These are phyloP conservation scores for Quercus gilva DNA, from an alignment of 306 rosid species.

Conservation along the genomic window DNA sequence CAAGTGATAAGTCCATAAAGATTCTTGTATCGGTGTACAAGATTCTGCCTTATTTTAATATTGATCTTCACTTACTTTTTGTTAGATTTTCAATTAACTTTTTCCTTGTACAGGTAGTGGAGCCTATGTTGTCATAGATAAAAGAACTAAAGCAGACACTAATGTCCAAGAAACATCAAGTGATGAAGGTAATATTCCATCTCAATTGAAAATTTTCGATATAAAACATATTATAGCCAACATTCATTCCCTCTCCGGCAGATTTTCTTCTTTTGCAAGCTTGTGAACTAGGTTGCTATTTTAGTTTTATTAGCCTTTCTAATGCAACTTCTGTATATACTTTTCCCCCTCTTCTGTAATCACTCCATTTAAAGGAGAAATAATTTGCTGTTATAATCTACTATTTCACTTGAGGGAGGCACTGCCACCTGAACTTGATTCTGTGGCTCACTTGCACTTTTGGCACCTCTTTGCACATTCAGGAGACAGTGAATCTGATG, in stretches of 20 bases:
- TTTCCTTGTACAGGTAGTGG: slow-evolving; percentile 63
- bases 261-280: neutral
- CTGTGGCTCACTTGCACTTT: slow-evolving; percentile 32
- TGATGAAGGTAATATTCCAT: slow-evolving; percentile 64
- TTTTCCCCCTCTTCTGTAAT: neutral
- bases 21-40: neutral
- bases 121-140: slow-evolving; percentile 88
- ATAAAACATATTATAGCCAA: neutral
- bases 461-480: slow-evolving; percentile 35
- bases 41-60: neutral
- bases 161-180: slow-evolving; percentile 70
- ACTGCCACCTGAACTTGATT: slow-evolving; percentile 22
- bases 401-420: slow-evolving; percentile 12
- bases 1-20: neutral
- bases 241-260: neutral
- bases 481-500: slow-evolving; percentile 85
- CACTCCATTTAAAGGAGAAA: neutral
- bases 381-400: neutral
- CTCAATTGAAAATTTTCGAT: neutral
- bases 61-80: slow-evolving; percentile 19
- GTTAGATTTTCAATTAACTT: neutral
- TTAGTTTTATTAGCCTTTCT: neutral
- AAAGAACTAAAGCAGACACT: slow-evolving; percentile 57
- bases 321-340: neutral
- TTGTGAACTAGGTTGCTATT: neutral